Percentiles rank a stretch among this genome's conserved stretches.
These are phyloP conservation scores for Pleurotus sapidus DNA, from an alignment of 768 basidiomycete genomes.

Conservation along the genomic window DNA sequence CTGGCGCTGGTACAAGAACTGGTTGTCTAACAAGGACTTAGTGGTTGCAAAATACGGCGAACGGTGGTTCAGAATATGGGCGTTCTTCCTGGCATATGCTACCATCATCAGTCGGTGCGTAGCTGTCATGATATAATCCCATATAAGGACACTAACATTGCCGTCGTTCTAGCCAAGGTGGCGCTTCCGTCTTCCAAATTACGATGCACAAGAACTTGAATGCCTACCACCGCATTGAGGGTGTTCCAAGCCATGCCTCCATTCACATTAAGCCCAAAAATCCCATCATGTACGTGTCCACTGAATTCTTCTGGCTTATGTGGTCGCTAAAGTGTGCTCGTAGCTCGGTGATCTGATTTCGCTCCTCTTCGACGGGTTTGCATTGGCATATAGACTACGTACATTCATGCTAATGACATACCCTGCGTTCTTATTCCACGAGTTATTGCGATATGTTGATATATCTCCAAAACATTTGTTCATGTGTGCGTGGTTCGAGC, in stretches of 20 bases:
- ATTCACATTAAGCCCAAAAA: constrained; percentile 65
- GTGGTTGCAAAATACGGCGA: constrained; percentile 89
- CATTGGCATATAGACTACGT: too few relatives aligned
- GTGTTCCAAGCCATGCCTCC: constrained; percentile 77
- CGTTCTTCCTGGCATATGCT: constrained; percentile 93
- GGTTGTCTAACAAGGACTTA: constrained; percentile 90
- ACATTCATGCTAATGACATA: too few relatives aligned
- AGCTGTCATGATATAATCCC: not conserved
- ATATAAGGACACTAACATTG: too few relatives aligned
- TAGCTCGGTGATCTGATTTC: too few relatives aligned
- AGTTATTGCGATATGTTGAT: too few relatives aligned
- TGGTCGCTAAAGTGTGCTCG: too few relatives aligned
- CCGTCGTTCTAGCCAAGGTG: constrained; percentile 62
- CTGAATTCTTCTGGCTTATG: too few relatives aligned
- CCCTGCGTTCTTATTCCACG: too few relatives aligned
- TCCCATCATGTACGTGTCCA: constrained; percentile 42
- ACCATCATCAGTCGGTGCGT: constrained; percentile 76
- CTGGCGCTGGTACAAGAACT: constrained; percentile 95
- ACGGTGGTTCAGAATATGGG: constrained; percentile 93
- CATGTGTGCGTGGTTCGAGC: too few relatives aligned
- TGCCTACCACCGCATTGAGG: constrained; percentile 88
- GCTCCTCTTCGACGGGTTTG: too few relatives aligned
- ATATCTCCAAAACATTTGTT: too few relatives aligned
- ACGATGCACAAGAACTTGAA: constrained; percentile 98
- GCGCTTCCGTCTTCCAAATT: constrained; percentile 93